Percentiles rank a stretch among this genome's conserved stretches.
Conservation (phyloP, 2,329 filamentous ascomycete species). For the Alternaria sp. region DNA sequence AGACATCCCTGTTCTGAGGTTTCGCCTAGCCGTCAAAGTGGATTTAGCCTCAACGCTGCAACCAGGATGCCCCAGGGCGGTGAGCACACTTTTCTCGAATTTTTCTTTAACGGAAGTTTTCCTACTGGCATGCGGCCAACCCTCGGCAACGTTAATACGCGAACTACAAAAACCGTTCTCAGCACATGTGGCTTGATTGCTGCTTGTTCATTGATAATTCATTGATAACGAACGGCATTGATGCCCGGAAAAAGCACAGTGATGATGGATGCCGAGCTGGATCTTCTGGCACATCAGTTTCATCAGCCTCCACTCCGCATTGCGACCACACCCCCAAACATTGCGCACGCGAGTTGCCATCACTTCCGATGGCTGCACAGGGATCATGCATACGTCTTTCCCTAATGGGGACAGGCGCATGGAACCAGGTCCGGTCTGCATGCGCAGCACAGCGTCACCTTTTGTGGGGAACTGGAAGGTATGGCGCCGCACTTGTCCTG, state of each 20-base stretch:
- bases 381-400: constrained; percentile 23
- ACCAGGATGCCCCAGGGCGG: constrained; percentile 36
- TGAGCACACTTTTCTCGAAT: constrained; percentile 36
- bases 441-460: constrained; percentile 41
- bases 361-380: constrained; percentile 31
- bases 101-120: constrained; percentile 24
- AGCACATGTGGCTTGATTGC: not conserved
- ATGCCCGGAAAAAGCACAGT: not conserved
- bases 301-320: constrained; percentile 27
- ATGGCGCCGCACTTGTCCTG: constrained; percentile 28
- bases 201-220: not conserved
- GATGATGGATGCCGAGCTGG: not conserved
- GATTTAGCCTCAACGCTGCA: constrained; percentile 40
- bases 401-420: constrained; percentile 28
- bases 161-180: constrained; percentile 4
- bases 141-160: constrained; percentile 19
- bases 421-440: constrained; percentile 27
- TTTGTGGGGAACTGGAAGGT: constrained; percentile 41
- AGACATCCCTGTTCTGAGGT: constrained; percentile 29
- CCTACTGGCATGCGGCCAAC: constrained; percentile 17
- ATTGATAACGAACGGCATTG: not conserved
- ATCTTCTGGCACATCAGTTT: constrained; percentile 35
- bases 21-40: constrained; percentile 31
- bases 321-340: constrained; percentile 15
- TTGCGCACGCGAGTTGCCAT: constrained; percentile 44